Evolutionary conservation across 129 eudicot species (phyloP).

Genomic region (Chrysanthemum makinoi): DNA sequence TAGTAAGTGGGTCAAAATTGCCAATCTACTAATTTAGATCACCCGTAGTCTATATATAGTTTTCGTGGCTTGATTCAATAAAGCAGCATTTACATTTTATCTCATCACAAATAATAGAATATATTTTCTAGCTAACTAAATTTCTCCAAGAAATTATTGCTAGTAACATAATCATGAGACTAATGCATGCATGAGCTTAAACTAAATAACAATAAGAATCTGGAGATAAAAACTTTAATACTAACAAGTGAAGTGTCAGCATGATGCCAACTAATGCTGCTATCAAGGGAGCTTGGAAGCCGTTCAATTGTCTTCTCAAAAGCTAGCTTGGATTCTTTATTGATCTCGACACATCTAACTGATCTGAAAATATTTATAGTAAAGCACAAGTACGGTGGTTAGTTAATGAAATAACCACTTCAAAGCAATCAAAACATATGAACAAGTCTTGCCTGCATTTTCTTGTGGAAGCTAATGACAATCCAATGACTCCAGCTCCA

Average conservation of each 20-base stretch:
- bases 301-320: constrained; percentile 91
- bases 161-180: constrained; percentile 12
- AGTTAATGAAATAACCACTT: constrained; percentile 14
- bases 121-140: background rate
- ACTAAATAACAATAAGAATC: constrained; percentile 14
- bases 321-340: constrained; percentile 83
- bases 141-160: constrained; percentile 12
- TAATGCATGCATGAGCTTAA: constrained; percentile 12
- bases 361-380: constrained; percentile 45
- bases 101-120: constrained; percentile 12
- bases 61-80: background rate
- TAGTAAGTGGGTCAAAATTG: too few relatives aligned
- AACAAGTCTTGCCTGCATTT: constrained; percentile 67
- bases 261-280: constrained; percentile 96
- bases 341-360: constrained; percentile 85
- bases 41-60: background rate
- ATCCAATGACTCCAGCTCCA: constrained; percentile 97
- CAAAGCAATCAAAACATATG: constrained; percentile 12
- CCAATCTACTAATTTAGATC: too few relatives aligned
- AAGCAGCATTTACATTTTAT: constrained; percentile 2
- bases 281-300: constrained; percentile 53
- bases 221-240: constrained; percentile 15
- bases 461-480: constrained; percentile 82
- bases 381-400: background rate
- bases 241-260: constrained; percentile 85